Percentiles rank a stretch among this genome's conserved stretches.
phyloP scores from a whole-genome alignment of 2,329 filamentous ascomycete species.

The Talaromyces sp. region DNA sequence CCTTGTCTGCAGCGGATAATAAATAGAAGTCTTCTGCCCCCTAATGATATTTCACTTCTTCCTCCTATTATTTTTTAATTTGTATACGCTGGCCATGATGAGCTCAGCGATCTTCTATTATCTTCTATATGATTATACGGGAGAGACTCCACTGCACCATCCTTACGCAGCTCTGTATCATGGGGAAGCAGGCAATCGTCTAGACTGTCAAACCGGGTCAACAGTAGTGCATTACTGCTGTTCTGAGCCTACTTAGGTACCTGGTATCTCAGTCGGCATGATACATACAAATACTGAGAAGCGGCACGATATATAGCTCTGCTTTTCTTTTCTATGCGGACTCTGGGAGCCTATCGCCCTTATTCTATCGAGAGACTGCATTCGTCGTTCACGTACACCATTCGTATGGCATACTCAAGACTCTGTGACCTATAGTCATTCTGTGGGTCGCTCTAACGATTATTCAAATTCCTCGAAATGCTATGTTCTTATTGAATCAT shows the following conservation, averaged over 20 bases:
- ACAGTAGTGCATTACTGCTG: too few species aligned
- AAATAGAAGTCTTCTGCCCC: background rate
- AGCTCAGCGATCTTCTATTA: background rate
- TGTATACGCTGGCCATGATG: background rate
- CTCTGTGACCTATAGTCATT: background rate
- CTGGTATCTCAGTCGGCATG: too few species aligned
- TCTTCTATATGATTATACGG: too few species aligned
- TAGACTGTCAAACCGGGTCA: too few species aligned
- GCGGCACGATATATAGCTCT: background rate
- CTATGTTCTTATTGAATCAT: background rate
- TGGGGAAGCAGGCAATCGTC: too few species aligned
- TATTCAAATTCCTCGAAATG: background rate
- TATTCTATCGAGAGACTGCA: too few species aligned
- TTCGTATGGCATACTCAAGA: too few species aligned
- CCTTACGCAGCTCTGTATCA: too few species aligned
- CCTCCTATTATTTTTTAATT: background rate
- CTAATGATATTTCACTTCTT: background rate
- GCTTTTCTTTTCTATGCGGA: background rate
- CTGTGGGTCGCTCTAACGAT: background rate
- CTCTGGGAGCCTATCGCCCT: too few species aligned
- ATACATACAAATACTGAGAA: background rate
- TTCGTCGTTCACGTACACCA: too few species aligned
- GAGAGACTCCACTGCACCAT: too few species aligned
- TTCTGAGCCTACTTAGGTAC: too few species aligned
- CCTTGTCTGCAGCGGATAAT: background rate